A percentile compares a stretch with the other conserved stretches of the same genome.
Evolutionary conservation across 441 rosid species (phyloP).

Genomic region (Euphorbia celastroides): DNA sequence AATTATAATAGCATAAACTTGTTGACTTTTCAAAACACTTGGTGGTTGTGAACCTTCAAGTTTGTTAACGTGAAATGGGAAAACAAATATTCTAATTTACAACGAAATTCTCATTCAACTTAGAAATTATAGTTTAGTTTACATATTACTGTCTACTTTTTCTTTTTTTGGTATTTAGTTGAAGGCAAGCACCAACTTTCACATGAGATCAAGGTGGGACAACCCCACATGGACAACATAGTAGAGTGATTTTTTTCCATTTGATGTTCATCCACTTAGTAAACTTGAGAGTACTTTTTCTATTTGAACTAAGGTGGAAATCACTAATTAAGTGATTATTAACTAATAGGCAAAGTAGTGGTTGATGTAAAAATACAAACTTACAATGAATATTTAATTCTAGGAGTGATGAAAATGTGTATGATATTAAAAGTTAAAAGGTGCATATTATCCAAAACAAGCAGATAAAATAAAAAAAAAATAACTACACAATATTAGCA

Average conservation of each 20-base stretch:
- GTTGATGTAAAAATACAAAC: no score
- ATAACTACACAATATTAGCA: not conserved
- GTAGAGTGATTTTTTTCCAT: no score
- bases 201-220: no score
- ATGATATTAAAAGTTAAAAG: not conserved
- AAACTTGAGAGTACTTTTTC: no score
- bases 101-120: not conserved
- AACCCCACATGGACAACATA: no score
- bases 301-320: no score
- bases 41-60: not conserved
- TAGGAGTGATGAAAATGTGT: not conserved
- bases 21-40: not conserved
- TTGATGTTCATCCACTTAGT: no score
- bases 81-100: no score
- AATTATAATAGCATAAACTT: not conserved
- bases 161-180: not conserved
- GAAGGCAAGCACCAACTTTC: no score
- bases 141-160: no score
- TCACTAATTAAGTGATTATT: not conserved
- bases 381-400: not conserved
- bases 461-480: not conserved
- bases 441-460: not conserved
- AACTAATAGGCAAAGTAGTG: not conserved
- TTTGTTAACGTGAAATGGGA: not conserved
- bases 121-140: not conserved